These are phyloP conservation scores for Skeletonema costatum DNA, from an alignment of 108 stramenopile species.

Conservation along the genomic window DNA sequence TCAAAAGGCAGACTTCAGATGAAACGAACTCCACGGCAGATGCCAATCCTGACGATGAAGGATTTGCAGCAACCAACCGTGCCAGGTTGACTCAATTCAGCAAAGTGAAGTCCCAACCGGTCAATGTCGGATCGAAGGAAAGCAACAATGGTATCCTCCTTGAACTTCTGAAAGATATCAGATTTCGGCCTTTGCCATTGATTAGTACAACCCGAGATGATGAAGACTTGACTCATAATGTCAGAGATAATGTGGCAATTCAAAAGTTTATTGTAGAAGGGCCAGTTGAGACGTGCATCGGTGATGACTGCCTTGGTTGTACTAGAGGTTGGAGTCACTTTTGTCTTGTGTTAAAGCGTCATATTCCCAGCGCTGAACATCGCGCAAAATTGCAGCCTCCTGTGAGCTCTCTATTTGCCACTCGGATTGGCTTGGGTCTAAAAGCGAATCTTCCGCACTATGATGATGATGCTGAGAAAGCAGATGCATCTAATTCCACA, in stretches of 20 bases:
- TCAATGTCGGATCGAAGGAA: constrained; percentile 1
- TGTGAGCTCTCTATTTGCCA: constrained; percentile 70
- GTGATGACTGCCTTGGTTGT: constrained; percentile 87
- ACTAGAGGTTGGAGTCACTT: constrained; percentile 83
- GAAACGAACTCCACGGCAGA: constrained; percentile 13
- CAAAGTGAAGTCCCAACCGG: constrained; percentile 18
- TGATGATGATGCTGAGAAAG: constrained; percentile 7
- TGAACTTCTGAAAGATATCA: constrained; percentile 76
- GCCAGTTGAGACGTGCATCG: constrained; percentile 75
- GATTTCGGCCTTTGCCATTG: constrained; percentile 83
- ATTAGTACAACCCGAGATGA: constrained; percentile 48
- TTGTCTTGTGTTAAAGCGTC: constrained; percentile 72
- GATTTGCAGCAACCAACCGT: constrained; percentile 8
- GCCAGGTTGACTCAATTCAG: constrained; percentile 24
- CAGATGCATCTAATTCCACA: not conserved
- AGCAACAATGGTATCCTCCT: constrained; percentile 58
- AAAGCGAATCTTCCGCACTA: constrained; percentile 27
- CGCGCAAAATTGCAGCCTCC: constrained; percentile 81
- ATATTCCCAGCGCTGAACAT: constrained; percentile 65
- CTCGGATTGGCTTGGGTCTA: constrained; percentile 78
- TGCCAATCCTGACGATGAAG: constrained; percentile 17
- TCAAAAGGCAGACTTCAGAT: constrained; percentile 32
- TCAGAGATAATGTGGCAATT: constrained; percentile 39
- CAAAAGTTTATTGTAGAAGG: constrained; percentile 82
- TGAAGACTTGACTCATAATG: constrained; percentile 30